Evolutionary conservation across 768 basidiomycete genomes (phyloP), one percentile per base, ranked within the genome.

Genomic region (Lactifluus rugatus): DNA sequence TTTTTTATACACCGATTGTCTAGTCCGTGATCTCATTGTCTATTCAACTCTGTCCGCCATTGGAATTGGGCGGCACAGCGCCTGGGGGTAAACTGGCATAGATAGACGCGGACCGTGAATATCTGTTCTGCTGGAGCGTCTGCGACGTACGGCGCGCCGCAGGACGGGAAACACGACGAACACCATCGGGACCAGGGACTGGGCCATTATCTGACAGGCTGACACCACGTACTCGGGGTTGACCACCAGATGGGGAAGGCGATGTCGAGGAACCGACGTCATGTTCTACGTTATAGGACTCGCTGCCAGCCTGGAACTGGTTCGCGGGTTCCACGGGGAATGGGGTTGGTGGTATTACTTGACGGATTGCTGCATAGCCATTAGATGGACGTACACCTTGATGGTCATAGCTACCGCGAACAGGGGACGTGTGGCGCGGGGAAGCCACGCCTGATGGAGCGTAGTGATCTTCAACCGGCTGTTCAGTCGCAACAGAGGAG

Each of bases 191-290:
- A 36, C 80, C 80, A 41, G 88, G 84, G 2, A 93, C 87, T 39
- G 90, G 91, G 14, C 94, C 94, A 65, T 81, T 74, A 64, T 97
- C 94, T 54, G 80, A 81, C 56, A 97, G 71, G 46, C 84, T 84
- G 48, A 96, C 78, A 23, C 93, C 91, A 11, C 88, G 80, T 5
- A 50, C 47, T 42, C 59, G 61, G 49, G 47, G 60, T 50, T 55
- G 56, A 48, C 48, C 58, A 32, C 52, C 59, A 39, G 48, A 56
- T 41, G 50, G 16, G 26, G 50, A 26, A 17, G 41, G 17, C 3
- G 48, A 46, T 2, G 19, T 8, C 14, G 57, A 23, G 25, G 48
- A 16, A n/a, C 28, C 31, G 26, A 26, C 32, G 6, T 61, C 46
- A 45, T 54, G 48, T 34, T 60, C 56, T 46, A 3, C 34, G 34